These are phyloP conservation scores for Medicago ruthenica DNA, from an alignment of 306 rosid genomes.

Conservation along the genomic window DNA sequence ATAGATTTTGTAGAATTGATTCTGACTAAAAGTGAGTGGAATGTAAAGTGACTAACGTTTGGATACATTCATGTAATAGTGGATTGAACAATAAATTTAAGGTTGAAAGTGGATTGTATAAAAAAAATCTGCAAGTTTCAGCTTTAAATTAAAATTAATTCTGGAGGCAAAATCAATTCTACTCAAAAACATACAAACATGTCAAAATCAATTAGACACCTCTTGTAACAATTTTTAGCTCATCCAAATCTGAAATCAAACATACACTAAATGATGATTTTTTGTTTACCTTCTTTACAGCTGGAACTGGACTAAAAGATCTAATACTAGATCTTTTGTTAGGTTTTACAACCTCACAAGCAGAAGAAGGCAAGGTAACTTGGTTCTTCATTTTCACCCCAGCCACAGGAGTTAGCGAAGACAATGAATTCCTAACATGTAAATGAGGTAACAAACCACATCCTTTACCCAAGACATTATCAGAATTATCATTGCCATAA, in stretches of 20 bases:
- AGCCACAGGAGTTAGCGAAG: conserved; percentile 65
- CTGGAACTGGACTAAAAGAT: conserved; percentile 65
- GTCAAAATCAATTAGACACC: background rate
- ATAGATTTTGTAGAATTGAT: background rate
- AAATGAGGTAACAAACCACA: conserved; percentile 74
- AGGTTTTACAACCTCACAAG: conserved; percentile 47
- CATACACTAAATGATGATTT: background rate
- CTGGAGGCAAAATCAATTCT: background rate
- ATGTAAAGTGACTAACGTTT: background rate
- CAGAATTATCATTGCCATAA: conserved; percentile 50
- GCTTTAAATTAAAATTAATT: background rate
- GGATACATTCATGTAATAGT: background rate
- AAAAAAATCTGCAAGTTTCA: background rate
- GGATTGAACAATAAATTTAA: background rate
- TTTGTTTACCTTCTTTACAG: conserved; percentile 72
- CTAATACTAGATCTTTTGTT: conserved; percentile 52
- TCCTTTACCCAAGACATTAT: conserved; percentile 64
- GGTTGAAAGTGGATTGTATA: background rate
- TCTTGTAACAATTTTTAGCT: too few species aligned
- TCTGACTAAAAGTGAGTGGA: background rate
- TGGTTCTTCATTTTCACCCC: conserved; percentile 63
- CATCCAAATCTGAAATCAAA: background rate
- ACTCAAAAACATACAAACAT: background rate
- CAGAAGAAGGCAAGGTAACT: conserved; percentile 45
- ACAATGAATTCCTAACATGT: conserved; percentile 70